These are phyloP conservation scores for Onygena corvina DNA, from an alignment of 2,329 filamentous ascomycete species.

Conservation along the genomic window DNA sequence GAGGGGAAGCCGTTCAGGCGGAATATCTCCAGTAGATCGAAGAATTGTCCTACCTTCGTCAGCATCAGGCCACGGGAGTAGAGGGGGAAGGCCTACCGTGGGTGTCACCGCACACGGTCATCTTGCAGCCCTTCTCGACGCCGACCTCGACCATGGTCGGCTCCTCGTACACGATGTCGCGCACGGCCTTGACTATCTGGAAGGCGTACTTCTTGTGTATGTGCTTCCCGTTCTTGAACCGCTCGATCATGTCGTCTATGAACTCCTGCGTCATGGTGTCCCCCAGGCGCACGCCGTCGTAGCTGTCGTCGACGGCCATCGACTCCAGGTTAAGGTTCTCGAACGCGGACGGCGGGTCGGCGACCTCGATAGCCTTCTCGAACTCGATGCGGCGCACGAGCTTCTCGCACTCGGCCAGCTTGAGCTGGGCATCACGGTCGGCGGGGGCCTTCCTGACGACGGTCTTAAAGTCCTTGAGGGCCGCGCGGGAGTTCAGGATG, in stretches of 20 bases:
- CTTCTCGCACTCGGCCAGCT: constrained; percentile 87
- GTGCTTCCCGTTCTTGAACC: constrained; percentile 94
- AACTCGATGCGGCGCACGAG: constrained; percentile 86
- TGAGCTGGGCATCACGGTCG: constrained; percentile 84
- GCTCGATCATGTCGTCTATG: constrained; percentile 89
- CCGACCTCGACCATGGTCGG: constrained; percentile 93
- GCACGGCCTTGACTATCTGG: constrained; percentile 84
- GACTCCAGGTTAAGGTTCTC: constrained; percentile 79
- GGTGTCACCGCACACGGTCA: constrained; percentile 95
- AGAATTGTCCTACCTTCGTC: constrained; percentile 67
- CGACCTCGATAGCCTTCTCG: constrained; percentile 85
- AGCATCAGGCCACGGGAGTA: neutral
- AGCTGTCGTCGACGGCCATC: constrained; percentile 68
- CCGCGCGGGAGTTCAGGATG: constrained; percentile 77
- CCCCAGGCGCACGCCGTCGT: constrained; percentile 68
- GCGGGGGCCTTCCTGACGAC: constrained; percentile 75
- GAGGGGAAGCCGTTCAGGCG: constrained; percentile 72
- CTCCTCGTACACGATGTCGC: constrained; percentile 81
- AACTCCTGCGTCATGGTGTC: constrained; percentile 91
- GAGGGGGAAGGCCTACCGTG: constrained; percentile 51
- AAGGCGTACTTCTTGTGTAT: constrained; percentile 94
- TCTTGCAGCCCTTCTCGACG: constrained; percentile 60
- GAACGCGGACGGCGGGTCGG: constrained; percentile 81
- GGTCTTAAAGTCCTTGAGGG: constrained; percentile 80
- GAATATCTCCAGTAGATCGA: constrained; percentile 94